A percentile compares a stretch with the other conserved stretches of the same genome.
Evolutionary conservation across 495 filamentous ascomycete genomes (phyloP).

Genomic region (Penicillium paradoxum): DNA sequence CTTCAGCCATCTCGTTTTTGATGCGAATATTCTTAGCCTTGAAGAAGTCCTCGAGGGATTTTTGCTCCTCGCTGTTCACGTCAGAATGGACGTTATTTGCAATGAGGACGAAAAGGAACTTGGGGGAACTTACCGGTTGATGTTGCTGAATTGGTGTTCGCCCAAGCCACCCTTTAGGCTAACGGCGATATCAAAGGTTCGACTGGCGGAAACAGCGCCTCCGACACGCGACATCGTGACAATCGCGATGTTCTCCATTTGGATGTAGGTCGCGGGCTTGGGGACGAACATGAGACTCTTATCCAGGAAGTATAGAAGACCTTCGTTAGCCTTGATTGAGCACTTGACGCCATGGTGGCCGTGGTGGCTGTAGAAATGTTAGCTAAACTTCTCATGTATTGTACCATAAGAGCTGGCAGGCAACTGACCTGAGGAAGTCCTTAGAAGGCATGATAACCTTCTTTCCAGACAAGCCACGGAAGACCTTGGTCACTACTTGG

Average conservation of each 20-base stretch:
- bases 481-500: slow-evolving; percentile 87
- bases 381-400: background rate
- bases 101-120: background rate
- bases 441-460: slow-evolving; percentile 90
- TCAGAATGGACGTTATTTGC: slow-evolving; percentile 1
- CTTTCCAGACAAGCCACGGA: slow-evolving; percentile 89
- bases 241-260: slow-evolving; percentile 80
- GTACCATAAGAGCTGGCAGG: background rate
- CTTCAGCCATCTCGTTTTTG: slow-evolving; percentile 89
- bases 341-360: slow-evolving; percentile 95
- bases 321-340: slow-evolving; percentile 98
- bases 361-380: slow-evolving; percentile 60
- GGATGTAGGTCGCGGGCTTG: slow-evolving; percentile 94
- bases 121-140: slow-evolving; percentile 65
- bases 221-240: slow-evolving; percentile 95
- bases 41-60: slow-evolving; percentile 93
- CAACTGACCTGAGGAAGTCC: slow-evolving; percentile 68
- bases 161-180: slow-evolving; percentile 71
- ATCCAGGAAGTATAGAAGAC: slow-evolving; percentile 93
- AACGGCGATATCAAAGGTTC: slow-evolving; percentile 96
- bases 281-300: slow-evolving; percentile 99
- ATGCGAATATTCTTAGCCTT: slow-evolving; percentile 86
- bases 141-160: slow-evolving; percentile 96
- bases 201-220: slow-evolving; percentile 85
- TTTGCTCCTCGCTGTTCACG: slow-evolving; percentile 75